phyloP scores from a whole-genome alignment of 352 stramenopile species.

The Globisporangium yorkense region DNA sequence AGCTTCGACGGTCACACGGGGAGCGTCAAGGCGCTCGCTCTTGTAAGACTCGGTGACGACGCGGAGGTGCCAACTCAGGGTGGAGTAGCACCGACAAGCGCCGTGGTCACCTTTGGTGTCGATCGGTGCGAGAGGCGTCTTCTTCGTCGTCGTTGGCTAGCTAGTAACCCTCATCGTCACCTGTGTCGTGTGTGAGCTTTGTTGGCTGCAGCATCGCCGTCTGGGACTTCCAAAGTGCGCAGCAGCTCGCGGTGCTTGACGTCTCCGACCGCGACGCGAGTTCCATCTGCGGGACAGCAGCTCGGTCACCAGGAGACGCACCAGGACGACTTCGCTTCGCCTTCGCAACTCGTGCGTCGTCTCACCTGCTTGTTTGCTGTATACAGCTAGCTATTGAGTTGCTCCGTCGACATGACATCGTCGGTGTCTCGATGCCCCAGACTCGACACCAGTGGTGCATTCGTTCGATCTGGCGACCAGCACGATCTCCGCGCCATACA shows the following conservation, averaged over 20 bases:
- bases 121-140: constrained; percentile 22
- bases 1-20: constrained; percentile 29
- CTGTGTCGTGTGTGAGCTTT: neutral
- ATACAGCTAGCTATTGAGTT: neutral
- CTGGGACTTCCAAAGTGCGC: constrained; percentile 35
- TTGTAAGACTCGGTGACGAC: constrained; percentile 5
- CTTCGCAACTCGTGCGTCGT: constrained; percentile 37
- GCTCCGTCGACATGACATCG: neutral
- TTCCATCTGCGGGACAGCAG: constrained; percentile 27
- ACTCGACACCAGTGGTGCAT: constrained; percentile 4
- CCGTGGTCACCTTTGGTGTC: constrained; percentile 42
- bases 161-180: neutral
- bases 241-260: constrained; percentile 24
- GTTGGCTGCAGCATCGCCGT: constrained; percentile 24
- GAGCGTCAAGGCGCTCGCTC: constrained; percentile 16
- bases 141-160: neutral
- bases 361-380: constrained; percentile 10
- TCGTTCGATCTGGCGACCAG: constrained; percentile 4
- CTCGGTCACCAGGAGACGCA: neutral
- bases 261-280: constrained; percentile 13
- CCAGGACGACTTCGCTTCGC: constrained; percentile 19
- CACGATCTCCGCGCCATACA: constrained; percentile 1
- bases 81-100: neutral
- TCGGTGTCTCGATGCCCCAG: neutral
- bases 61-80: neutral